Base-by-base conservation (phyloP, 495 filamentous ascomycete genomes). In the Lasiosphaeriaceae sp. region DNA sequence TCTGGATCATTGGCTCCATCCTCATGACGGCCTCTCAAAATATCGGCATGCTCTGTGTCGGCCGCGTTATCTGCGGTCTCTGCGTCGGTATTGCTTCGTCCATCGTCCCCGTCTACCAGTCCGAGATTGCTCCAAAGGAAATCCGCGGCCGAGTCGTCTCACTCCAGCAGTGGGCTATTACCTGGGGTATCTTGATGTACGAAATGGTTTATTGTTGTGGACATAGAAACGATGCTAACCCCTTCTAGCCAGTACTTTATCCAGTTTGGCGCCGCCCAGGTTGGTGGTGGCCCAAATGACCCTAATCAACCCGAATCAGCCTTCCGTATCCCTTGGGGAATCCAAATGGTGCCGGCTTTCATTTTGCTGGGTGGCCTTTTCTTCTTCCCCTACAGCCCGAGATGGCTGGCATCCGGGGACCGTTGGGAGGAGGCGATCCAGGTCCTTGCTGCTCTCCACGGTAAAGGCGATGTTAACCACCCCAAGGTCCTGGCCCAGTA, bases 111-210 rank as follows among this genome's bases (percentile, higher is more conserved):
- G 84, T 92, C 21, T 93, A 93, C 63, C 85, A 89, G 54, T 81
- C 89, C 35, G 90, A 94, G 68, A 81, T 92, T 53, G 81, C 89
- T 5, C 89, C 86, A 17, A 87, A 88, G 57, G 86, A 89, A 56
- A 90, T 89, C 61, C 84, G 90, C 55, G 90, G 90, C 31, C 80
- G 89, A 17, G 79, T 94, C 21, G 87, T 93, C 12, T 60, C 59
- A 4, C 52, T 70, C 41, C 87, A 90, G 67, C 85, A 90, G 67
- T 89, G 89, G 80, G 85, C 87, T 2, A 90, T 90, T 48, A 90
- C 86, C 19, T 92, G 88, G 83, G 85, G 78, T 37, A 85, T 82
- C 39, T 56, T 83, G 45, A 81, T 78, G 35, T 61, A 51, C 17
- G 65, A 46, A 5, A 7, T 47, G 20, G 19, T n/a, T 19, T 0